These are phyloP conservation scores for Cryptosporidium muris DNA, from an alignment of 169 alveolate species.

Conservation along the genomic window DNA sequence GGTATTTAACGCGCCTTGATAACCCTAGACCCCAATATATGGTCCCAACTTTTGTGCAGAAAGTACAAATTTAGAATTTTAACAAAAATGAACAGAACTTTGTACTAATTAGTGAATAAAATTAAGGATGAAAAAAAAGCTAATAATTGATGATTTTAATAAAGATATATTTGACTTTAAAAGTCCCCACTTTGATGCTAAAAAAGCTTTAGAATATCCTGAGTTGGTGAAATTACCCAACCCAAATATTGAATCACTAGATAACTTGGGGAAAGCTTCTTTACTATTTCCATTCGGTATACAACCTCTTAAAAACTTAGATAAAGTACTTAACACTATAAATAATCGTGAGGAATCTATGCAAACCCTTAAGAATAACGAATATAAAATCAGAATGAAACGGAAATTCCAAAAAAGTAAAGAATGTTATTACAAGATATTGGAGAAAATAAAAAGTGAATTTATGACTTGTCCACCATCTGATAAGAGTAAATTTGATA, in stretches of 20 bases:
- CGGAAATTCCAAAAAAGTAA: slow-evolving; percentile 13
- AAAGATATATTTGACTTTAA: neutral
- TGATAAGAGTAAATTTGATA: too few species aligned
- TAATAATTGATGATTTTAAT: neutral
- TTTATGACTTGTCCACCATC: too few species aligned
- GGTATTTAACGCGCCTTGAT: too few species aligned
- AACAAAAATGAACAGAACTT: too few species aligned
- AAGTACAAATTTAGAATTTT: too few species aligned
- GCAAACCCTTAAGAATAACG: slow-evolving; percentile 24
- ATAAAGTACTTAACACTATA: neutral
- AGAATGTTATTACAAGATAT: neutral
- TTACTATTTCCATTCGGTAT: slow-evolving; percentile 49
- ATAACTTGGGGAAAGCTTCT: slow-evolving; percentile 40
- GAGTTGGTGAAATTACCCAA: slow-evolving; percentile 24
- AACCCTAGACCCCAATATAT: too few species aligned
- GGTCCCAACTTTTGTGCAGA: too few species aligned
- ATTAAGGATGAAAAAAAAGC: too few species aligned
- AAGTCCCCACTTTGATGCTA: slow-evolving; percentile 43
- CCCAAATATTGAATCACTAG: slow-evolving; percentile 24
- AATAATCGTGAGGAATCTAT: neutral
- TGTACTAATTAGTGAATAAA: too few species aligned
- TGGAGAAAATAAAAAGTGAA: neutral
- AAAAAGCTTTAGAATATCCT: slow-evolving; percentile 6
- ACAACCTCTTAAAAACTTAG: slow-evolving; percentile 12
- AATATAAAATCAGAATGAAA: slow-evolving; percentile 28